Conservation (phyloP, 176 grass and related monocot species). For the Avena sativa region DNA sequence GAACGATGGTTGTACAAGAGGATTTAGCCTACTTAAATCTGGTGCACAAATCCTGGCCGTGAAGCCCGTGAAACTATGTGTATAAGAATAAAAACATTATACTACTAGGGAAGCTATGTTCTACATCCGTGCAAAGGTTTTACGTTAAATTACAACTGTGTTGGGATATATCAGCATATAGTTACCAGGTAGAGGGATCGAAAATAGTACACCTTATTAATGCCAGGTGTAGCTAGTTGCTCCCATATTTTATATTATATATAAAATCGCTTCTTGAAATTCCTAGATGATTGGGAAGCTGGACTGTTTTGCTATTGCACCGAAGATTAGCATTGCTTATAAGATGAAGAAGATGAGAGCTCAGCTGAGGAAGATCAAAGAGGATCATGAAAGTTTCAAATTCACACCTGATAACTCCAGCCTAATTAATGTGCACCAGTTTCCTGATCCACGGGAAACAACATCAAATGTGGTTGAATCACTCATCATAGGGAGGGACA, state of each 20-base stretch:
- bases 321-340: conserved; percentile 10
- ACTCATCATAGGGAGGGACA: background rate
- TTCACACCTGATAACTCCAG: no score
- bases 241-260: background rate
- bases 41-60: background rate
- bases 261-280: background rate
- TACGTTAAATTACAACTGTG: background rate
- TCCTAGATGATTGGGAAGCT: background rate
- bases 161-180: no score
- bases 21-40: background rate
- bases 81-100: background rate
- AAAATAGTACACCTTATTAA: background rate
- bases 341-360: conserved; percentile 6
- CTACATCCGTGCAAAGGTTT: background rate
- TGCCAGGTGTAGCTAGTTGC: background rate
- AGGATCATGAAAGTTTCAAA: no score
- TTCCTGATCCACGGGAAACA: background rate
- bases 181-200: background rate
- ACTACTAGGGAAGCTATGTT: background rate
- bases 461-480: background rate
- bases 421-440: no score
- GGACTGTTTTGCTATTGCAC: background rate
- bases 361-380: no score
- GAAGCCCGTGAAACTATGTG: background rate
- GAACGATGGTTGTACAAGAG: background rate